Percentiles rank a stretch among this genome's conserved stretches.
phyloP scores from a whole-genome alignment of 192 early-diverging fungal species.

The Linnemannia zychae region DNA sequence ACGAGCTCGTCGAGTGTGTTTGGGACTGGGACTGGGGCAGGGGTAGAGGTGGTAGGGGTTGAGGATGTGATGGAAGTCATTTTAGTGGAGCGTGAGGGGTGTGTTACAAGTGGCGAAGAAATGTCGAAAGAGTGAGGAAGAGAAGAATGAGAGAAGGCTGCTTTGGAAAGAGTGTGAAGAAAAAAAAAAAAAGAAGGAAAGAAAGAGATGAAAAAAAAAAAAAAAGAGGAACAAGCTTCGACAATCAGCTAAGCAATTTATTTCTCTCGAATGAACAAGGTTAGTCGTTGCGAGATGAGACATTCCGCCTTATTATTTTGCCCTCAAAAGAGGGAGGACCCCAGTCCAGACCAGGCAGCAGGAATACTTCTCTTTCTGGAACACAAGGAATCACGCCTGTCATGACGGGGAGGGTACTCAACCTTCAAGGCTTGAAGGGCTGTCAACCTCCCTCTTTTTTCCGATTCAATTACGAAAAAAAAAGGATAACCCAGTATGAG shows the following conservation, averaged over 20 bases:
- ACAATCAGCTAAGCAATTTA: too few relatives aligned
- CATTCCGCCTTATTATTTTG: too few relatives aligned
- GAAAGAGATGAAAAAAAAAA: background rate
- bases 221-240: background rate
- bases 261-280: too few relatives aligned
- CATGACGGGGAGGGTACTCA: background rate
- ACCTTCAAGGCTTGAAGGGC: too few relatives aligned
- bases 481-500: background rate
- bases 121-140: background rate
- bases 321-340: background rate
- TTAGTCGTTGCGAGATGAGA: too few relatives aligned
- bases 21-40: constrained; percentile 33
- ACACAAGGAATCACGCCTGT: background rate
- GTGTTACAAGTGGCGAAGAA: background rate
- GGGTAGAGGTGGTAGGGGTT: background rate
- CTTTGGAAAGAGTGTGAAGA: too few relatives aligned
- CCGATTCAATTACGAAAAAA: background rate
- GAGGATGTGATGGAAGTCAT: background rate
- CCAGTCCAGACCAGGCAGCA: background rate
- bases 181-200: background rate
- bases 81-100: background rate
- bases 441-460: background rate
- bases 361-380: background rate
- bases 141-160: background rate
- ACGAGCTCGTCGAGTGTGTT: constrained; percentile 62